phyloP scores from a whole-genome alignment of 1,284 basidiomycete species.

The Ceratorhiza oryzae-sativae region DNA sequence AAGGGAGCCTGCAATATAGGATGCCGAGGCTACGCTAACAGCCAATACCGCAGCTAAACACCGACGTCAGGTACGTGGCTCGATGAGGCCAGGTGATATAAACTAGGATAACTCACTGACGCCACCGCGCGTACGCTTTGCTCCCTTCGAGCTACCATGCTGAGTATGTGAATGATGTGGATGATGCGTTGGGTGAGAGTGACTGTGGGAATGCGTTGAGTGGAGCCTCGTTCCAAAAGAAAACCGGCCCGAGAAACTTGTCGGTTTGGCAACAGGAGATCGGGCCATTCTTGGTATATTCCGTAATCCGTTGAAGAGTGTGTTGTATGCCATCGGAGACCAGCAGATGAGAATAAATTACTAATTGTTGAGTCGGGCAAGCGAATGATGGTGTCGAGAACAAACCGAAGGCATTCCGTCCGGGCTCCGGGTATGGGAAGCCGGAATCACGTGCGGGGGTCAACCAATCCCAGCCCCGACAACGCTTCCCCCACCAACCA shows the following conservation, averaged over 20 bases:
- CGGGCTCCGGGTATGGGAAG: neutral
- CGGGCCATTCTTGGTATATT: neutral
- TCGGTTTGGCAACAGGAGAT: neutral
- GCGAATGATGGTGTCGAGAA: neutral
- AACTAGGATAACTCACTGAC: constrained; percentile 3
- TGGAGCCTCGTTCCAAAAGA: neutral
- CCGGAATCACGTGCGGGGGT: neutral
- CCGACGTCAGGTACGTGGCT: neutral
- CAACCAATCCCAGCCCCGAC: neutral
- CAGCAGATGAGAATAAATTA: neutral
- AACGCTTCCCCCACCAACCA: neutral
- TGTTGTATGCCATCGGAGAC: neutral
- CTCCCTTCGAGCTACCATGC: neutral
- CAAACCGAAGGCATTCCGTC: neutral
- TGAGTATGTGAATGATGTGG: constrained; percentile 14
- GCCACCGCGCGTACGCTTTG: constrained; percentile 2
- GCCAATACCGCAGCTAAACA: constrained; percentile 33
- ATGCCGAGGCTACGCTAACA: constrained; percentile 37
- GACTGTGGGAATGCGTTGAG: constrained; percentile 16
- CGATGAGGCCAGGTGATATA: neutral
- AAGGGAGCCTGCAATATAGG: constrained; percentile 65
- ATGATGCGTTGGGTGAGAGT: constrained; percentile 8
- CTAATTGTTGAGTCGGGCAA: neutral
- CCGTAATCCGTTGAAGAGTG: neutral
- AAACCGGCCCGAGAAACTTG: neutral